A percentile compares a stretch with the other conserved stretches of the same genome.
phyloP scores from a whole-genome alignment of 2,329 filamentous ascomycete genomes.

The Fonsecaea nubica region DNA sequence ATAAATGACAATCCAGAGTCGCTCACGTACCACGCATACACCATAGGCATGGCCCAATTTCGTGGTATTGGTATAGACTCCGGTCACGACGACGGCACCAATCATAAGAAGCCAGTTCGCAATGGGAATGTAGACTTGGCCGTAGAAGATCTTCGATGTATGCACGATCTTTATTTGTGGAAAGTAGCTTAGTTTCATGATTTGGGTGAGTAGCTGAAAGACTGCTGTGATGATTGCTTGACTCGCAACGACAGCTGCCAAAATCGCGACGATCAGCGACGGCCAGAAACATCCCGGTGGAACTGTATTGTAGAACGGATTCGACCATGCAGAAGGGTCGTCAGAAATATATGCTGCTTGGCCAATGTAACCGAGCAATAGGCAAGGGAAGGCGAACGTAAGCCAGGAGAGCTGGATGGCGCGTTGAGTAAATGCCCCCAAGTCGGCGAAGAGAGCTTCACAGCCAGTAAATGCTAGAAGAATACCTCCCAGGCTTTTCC shows the following conservation, averaged over 20 bases:
- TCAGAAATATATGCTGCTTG: constrained; percentile 75
- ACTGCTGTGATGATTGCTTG: constrained; percentile 80
- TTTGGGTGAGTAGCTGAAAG: constrained; percentile 72
- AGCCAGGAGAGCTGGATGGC: constrained; percentile 79
- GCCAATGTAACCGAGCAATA: constrained; percentile 68
- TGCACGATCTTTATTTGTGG: constrained; percentile 77
- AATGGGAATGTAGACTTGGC: constrained; percentile 77
- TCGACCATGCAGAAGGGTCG: constrained; percentile 66
- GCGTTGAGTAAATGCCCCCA: constrained; percentile 73
- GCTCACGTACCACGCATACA: constrained; percentile 64
- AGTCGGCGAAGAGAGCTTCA: constrained; percentile 79
- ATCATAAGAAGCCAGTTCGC: constrained; percentile 80
- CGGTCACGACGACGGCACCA: constrained; percentile 74
- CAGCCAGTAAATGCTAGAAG: constrained; percentile 77
- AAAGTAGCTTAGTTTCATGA: constrained; percentile 76
- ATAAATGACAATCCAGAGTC: not conserved
- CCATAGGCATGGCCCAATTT: constrained; percentile 76
- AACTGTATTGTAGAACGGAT: constrained; percentile 76
- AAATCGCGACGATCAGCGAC: constrained; percentile 70
- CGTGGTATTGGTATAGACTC: constrained; percentile 73
- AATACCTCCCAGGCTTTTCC: constrained; percentile 65
- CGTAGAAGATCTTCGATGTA: constrained; percentile 72
- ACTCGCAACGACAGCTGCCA: constrained; percentile 76
- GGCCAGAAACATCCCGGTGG: constrained; percentile 73
- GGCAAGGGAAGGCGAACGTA: constrained; percentile 70